A percentile compares a stretch with the other conserved stretches of the same genome.
phyloP scores from a whole-genome alignment of 768 basidiomycete genomes.

The Kwoniella botswanensis region DNA sequence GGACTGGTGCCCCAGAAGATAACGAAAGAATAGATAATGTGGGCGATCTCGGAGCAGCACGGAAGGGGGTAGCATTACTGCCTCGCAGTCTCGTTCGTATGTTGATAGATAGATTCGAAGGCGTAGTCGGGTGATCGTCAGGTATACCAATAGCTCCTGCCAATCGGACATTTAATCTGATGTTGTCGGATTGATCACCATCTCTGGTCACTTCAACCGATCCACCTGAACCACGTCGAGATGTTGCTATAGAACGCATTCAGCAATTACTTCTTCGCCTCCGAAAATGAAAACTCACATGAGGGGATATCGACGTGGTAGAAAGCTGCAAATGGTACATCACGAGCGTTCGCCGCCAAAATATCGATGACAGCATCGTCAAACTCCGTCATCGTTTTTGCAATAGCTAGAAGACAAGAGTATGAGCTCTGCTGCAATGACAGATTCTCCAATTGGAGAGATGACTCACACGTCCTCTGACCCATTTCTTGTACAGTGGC shows the following conservation, averaged over 20 bases:
- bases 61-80: not conserved
- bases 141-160: constrained; percentile 53
- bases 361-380: constrained; percentile 49
- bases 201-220: constrained; percentile 13
- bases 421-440: not conserved
- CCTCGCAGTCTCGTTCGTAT: constrained; percentile 11
- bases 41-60: constrained; percentile 33
- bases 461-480: constrained; percentile 43
- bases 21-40: constrained; percentile 45
- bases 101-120: constrained; percentile 13
- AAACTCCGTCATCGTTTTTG: constrained; percentile 49
- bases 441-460: not conserved
- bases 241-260: not conserved
- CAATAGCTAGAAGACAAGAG: constrained; percentile 35
- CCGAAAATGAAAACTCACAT: constrained; percentile 6
- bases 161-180: constrained; percentile 28
- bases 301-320: constrained; percentile 46
- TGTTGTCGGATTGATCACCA: not conserved
- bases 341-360: constrained; percentile 40
- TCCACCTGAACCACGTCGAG: constrained; percentile 10
- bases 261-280: not conserved
- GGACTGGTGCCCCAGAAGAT: constrained; percentile 18
- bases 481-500: constrained; percentile 51
- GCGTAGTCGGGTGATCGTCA: constrained; percentile 41
- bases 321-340: constrained; percentile 51